Conservation (phyloP, 2,329 filamentous ascomycete species). For the Cryphonectria naterciae region DNA sequence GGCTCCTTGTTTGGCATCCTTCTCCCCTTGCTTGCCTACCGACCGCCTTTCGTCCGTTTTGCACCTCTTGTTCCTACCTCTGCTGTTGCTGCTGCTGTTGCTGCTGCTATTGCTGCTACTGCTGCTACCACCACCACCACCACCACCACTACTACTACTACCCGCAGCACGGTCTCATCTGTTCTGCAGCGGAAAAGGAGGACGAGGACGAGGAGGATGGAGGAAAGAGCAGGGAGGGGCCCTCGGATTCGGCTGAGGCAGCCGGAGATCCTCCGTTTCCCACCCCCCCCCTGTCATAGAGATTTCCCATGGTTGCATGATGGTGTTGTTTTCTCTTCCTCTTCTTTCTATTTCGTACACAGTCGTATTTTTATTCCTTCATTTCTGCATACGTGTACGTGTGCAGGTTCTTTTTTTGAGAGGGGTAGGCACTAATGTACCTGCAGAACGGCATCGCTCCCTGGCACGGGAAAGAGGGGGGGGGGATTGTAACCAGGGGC, state of each 20-base stretch:
- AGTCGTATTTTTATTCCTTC: too few species aligned
- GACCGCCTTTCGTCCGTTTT: background rate
- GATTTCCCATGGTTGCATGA: background rate
- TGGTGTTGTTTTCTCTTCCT: background rate
- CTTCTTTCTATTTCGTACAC: background rate
- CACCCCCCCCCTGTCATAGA: background rate
- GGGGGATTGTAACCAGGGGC: background rate
- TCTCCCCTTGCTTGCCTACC: background rate
- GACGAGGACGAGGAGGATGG: background rate
- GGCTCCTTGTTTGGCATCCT: background rate
- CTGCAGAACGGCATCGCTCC: background rate
- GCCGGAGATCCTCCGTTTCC: constrained; percentile 1
- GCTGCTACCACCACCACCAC: too few species aligned
- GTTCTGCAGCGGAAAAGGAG: background rate
- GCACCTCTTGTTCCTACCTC: background rate
- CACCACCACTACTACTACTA: too few species aligned
- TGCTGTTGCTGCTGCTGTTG: background rate
- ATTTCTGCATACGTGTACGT: background rate
- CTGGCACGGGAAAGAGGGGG: background rate
- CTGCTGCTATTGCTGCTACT: background rate
- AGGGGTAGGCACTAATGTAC: background rate
- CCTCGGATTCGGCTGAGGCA: constrained; percentile 6
- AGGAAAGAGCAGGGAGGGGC: background rate
- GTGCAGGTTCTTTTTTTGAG: too few species aligned
- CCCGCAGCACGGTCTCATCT: background rate